Base-by-base conservation (phyloP, 192 early-diverging fungal species). In the Linnemannia elongata region DNA sequence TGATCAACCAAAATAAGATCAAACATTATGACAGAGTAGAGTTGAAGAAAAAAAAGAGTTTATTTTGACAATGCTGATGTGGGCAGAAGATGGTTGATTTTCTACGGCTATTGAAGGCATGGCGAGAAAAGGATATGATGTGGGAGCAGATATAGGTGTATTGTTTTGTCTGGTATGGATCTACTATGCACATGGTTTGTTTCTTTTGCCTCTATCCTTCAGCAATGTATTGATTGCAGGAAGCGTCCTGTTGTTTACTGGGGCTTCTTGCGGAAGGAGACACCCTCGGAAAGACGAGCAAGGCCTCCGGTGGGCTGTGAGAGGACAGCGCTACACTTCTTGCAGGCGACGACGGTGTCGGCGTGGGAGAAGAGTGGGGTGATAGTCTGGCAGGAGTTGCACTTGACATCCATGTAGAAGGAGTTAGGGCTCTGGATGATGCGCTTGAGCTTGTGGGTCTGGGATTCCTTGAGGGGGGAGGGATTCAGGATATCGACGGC, bases 381-480 rank as follows among this genome's bases (percentile, higher is more conserved):
- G 91, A 98, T 96, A 81, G 93, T 88, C 87, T 94, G 92, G 94
- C 96, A 92, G 36, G 95, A 96, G 75, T 96, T 91, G 93, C 97
- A 98, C 92, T 98, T 98, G 79, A 99, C 97, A 85, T 99, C 98
- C 97, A 99, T 98, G 91, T 98, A 98, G 95, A 95, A 98, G 33
- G 98, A 98, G 95, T 99, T 96, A 63, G 97, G 93, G 74, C 83
- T 83, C 72, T 93, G 93, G 36, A 94, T 88, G 33, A 93, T 80
- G 66, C 93, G 82, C 92, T 93, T 94, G 60, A 94, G 89, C 87
- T 93, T 93, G 91, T 93, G 93, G 36, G 89, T 81, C 33, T 94
- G 93, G 83, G 92, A 91, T 91, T 98, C 94, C 88, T 90, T 89
- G 78, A 93, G 90, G 72, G 92, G 88, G 79, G 95, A 92, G 71